Evolutionary conservation across 2,329 filamentous ascomycete genomes (phyloP).

Genomic region (Colletotrichum shisoi): DNA sequence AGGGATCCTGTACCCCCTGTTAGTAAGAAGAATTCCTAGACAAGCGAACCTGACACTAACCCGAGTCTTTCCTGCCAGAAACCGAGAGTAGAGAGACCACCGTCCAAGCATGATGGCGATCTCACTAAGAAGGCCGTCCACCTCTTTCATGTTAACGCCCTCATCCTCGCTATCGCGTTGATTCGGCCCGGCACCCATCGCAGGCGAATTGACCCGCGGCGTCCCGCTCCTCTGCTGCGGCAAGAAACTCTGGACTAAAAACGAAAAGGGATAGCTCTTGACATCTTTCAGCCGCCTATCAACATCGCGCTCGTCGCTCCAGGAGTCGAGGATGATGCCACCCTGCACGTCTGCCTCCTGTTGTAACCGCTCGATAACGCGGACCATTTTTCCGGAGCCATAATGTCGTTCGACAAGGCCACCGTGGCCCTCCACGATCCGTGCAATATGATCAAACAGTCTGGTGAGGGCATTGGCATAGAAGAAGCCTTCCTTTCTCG

Average conservation of each 20-base stretch:
- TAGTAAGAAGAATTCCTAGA: slow-evolving; percentile 40
- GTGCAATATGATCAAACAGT: slow-evolving; percentile 95
- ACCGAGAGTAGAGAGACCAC: slow-evolving; percentile 92
- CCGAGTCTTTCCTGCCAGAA: slow-evolving; percentile 84
- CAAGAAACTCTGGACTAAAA: slow-evolving; percentile 92
- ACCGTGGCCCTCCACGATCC: slow-evolving; percentile 93
- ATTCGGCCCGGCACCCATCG: slow-evolving; percentile 63
- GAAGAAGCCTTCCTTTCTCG: slow-evolving; percentile 81
- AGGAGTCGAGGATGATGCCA: slow-evolving; percentile 93
- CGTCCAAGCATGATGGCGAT: slow-evolving; percentile 90
- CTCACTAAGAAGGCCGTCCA: slow-evolving; percentile 86
- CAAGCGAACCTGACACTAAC: slow-evolving; percentile 57
- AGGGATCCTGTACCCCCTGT: slow-evolving; percentile 56
- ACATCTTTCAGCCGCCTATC: slow-evolving; percentile 90
- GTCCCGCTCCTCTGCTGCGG: slow-evolving; percentile 71
- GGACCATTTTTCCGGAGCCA: slow-evolving; percentile 89
- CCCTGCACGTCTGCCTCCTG: slow-evolving; percentile 96
- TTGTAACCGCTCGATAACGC: slow-evolving; percentile 90
- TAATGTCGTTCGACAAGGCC: slow-evolving; percentile 93
- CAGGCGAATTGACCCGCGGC: slow-evolving; percentile 79
- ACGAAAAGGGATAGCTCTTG: slow-evolving; percentile 97
- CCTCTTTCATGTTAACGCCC: slow-evolving; percentile 93
- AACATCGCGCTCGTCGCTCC: slow-evolving; percentile 86
- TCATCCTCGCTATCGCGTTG: slow-evolving; percentile 81
- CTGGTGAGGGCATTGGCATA: slow-evolving; percentile 90